Base-by-base conservation (phyloP, 2,329 filamentous ascomycete genomes). In the Emydomyces testavorans region DNA sequence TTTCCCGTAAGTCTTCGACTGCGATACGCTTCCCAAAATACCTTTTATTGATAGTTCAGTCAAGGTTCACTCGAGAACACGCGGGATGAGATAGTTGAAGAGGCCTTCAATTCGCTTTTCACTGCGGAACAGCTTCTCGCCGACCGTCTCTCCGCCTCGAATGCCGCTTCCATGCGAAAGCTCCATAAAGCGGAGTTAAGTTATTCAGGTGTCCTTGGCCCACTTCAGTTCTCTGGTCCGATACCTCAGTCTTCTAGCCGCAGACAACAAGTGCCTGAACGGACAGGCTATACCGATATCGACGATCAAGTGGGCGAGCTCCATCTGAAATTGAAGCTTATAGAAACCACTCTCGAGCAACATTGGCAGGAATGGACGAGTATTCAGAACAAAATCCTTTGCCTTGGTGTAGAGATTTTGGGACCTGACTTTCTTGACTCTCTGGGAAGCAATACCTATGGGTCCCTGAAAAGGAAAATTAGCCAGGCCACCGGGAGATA, bases 311-410 rank as follows among this genome's bases (percentile, higher is more conserved):
- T 43, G 21, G 10, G 18, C 11, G 29, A 42, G 11, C 18, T 48
- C 32, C 21, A 29, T 5, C 15, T 29, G 15, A 29, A 35, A 20
- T 15, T 48, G 15, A 48, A n/a, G 21, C 5, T 11, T 31, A 16
- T 38, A 23, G 37, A 48, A 37, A 18, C 20, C 5, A 31, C n/a
- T 21, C 21, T 48, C n/a, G 46, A 53, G 3, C 21, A 36, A 3
- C 40, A 52, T 21, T 56, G 53, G 48, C 51, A 52, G 18, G 57
- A 58, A 39, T 60, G 55, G 57, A 39, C 24, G 26, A 47, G 50
- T 21, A 48, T 54, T 21, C 55, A 59, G 31, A 50, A 49, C 20
- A 50, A 57, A 20, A 48, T 61, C 34, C 15, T 47, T 24, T 51
- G 49, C 26, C 37, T 59, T 20, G 53, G 50, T 3, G 39, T 51